Evolutionary conservation across 331 rosid species (phyloP).

Genomic region (Pyrus hybrid): DNA sequence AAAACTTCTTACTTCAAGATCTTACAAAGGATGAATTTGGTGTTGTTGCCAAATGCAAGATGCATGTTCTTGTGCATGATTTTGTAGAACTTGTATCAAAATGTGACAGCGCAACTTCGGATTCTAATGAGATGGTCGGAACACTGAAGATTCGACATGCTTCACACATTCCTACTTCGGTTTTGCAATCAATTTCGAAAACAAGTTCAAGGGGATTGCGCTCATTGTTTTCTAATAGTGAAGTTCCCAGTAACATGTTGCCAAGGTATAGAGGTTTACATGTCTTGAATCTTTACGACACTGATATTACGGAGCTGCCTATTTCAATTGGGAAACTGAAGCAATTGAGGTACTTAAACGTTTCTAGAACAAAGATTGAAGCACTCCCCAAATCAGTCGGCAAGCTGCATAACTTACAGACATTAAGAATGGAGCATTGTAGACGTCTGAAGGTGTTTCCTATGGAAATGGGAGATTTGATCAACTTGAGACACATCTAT

Average conservation of each 20-base stretch:
- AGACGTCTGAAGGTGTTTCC: accelerated
- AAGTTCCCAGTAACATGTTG: not conserved
- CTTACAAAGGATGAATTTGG: not conserved
- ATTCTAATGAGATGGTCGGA: no score
- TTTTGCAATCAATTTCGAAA: not conserved
- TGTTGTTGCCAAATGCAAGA: not conserved
- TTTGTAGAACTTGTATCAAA: not conserved
- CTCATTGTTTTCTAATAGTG: not conserved
- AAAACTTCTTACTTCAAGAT: not conserved
- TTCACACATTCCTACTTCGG: no score
- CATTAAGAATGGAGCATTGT: not conserved
- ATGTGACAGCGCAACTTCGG: not conserved
- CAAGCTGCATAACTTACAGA: not conserved
- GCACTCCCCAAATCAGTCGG: not conserved
- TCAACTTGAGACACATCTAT: not conserved
- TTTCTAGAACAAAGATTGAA: not conserved
- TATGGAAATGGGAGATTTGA: not conserved
- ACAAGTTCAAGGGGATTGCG: not conserved
- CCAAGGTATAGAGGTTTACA: not conserved
- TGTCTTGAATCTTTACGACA: not conserved
- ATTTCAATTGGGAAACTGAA: not conserved
- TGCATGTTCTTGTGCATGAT: not conserved
- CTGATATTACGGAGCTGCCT: not conserved
- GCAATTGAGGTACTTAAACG: not conserved
- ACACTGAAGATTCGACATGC: no score